Base-by-base conservation (phyloP, 352 stramenopile species). In the Phytophthora aleatoria region DNA sequence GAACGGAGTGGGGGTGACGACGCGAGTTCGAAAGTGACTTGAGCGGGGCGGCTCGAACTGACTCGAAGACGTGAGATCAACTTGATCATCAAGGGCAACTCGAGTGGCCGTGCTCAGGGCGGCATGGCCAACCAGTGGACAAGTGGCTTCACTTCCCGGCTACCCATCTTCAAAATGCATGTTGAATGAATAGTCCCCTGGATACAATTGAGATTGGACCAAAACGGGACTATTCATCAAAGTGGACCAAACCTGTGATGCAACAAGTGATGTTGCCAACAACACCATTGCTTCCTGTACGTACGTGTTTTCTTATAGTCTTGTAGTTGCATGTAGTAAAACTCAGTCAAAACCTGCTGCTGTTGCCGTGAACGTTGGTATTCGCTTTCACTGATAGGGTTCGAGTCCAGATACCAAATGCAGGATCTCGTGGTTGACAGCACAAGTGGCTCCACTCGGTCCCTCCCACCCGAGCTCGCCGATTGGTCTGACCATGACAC, bases 91-190 rank as follows among this genome's bases (percentile, higher is more conserved):
- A 35, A 51, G 30, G 16, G 12, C 44, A 54, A 62, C 28, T 62
- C 35, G 24, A 39, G 50, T 62, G 56, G 62, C 58, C 56, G 53
- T 27, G 60, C 61, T 68, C 61, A 68, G 45, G 35, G 9, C 5
- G 42, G 20, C 42, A 15, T 30, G 42, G 7, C 16, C 42, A 48
- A 24, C 42, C 16, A 48, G 20, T 10, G 16, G 38, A 11, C 26
- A 66, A 49, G 42, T 67, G 59, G 60, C 60, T 68, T 35, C 44
- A 42, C 28, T 62, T 57, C 45, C 26, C 15, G 35, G 38, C 4
- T 9, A 24, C 38, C 28, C 20, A 20, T 20, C 28, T 12, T 26
- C n/a, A 45, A 45, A 11, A 28, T 16, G 33, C 12, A 16, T 61
- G 44, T 55, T 61, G 59, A 65, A 39, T 33, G 42, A 67, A 52